These are phyloP conservation scores for Dryadomyces quercivorus DNA, from an alignment of 2,329 filamentous ascomycete genomes.

Conservation along the genomic window DNA sequence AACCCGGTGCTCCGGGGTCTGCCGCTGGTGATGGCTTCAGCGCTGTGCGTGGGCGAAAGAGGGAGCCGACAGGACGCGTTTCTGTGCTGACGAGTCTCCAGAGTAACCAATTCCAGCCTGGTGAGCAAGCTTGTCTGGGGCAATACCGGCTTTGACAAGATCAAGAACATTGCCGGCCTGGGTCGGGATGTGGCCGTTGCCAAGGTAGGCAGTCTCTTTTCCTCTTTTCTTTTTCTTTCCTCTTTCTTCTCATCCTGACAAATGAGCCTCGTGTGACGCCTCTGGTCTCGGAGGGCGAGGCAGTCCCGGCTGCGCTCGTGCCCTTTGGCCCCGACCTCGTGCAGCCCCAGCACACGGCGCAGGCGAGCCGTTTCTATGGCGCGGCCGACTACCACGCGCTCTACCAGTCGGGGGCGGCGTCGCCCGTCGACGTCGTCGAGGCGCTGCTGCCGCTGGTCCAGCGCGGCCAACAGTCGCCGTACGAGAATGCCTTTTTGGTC, in stretches of 20 bases:
- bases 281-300: neutral
- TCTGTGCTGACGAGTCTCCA: no score
- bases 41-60: conserved; percentile 14
- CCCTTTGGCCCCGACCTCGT: conserved; percentile 29
- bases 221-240: no score
- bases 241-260: no score
- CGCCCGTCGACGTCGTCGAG: conserved; percentile 60
- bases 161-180: conserved; percentile 34
- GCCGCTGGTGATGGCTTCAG: conserved; percentile 42
- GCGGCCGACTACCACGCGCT: conserved; percentile 65
- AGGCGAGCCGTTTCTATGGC: conserved; percentile 49
- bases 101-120: conserved; percentile 41
- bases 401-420: conserved; percentile 57
- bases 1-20: conserved; percentile 62
- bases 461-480: conserved; percentile 40
- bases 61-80: neutral
- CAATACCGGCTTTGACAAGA: conserved; percentile 46
- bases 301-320: conserved; percentile 16
- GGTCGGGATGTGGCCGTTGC: conserved; percentile 31
- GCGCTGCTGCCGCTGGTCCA: conserved; percentile 59
- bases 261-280: neutral
- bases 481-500: conserved; percentile 63
- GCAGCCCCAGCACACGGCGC: conserved; percentile 23
- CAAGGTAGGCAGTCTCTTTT: no score
- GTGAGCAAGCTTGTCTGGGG: conserved; percentile 56